These are phyloP conservation scores for Alternaria infectoria DNA, from an alignment of 2,329 filamentous ascomycete species.

Conservation along the genomic window DNA sequence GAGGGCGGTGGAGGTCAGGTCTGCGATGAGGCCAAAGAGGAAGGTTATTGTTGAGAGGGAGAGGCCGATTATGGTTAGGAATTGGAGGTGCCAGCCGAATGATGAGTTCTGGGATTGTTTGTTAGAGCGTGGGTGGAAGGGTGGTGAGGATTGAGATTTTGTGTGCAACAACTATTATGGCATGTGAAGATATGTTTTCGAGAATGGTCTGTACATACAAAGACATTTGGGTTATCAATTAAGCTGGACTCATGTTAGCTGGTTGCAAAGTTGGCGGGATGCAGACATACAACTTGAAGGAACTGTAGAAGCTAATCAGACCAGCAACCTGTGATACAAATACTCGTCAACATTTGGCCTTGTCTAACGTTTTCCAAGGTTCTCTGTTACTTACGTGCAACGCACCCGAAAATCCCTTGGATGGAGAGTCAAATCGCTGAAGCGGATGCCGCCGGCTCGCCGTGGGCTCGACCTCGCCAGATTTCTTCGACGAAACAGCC, in stretches of 20 bases:
- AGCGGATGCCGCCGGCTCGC: constrained; percentile 61
- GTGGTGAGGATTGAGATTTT: neutral
- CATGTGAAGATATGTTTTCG: neutral
- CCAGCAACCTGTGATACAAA: constrained; percentile 38
- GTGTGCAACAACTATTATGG: neutral
- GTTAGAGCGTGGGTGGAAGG: constrained; percentile 9
- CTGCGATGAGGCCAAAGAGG: constrained; percentile 65
- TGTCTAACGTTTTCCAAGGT: neutral
- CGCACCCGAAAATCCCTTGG: constrained; percentile 66
- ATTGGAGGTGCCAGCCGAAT: constrained; percentile 74
- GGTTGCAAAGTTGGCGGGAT: neutral
- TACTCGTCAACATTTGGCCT: neutral
- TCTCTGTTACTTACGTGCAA: constrained; percentile 58
- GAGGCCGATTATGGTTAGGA: constrained; percentile 76
- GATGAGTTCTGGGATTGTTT: constrained; percentile 54
- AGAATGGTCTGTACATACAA: constrained; percentile 19
- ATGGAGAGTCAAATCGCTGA: constrained; percentile 70
- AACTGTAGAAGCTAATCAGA: constrained; percentile 54
- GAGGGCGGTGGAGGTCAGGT: constrained; percentile 52
- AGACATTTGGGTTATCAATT: constrained; percentile 37
- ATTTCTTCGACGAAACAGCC: constrained; percentile 1
- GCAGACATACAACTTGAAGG: constrained; percentile 49
- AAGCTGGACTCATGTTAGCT: constrained; percentile 27
- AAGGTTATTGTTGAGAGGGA: constrained; percentile 68
- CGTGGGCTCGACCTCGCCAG: constrained; percentile 17